phyloP scores from a whole-genome alignment of 257 asterid species.

The Solanum arcanum region DNA sequence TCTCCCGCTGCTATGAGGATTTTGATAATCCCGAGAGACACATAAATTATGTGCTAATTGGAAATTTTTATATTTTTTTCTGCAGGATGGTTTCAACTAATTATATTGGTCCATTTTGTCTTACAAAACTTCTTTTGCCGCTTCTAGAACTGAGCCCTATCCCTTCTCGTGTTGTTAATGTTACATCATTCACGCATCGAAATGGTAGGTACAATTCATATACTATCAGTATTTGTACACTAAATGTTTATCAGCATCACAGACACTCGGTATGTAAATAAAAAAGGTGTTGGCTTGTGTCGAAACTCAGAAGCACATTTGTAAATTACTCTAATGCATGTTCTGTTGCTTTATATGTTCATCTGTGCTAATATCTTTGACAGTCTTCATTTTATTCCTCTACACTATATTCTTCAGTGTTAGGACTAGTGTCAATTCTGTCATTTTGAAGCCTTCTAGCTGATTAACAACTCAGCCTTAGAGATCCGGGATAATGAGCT shows the following conservation, averaged over 20 bases:
- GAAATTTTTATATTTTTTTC: not conserved
- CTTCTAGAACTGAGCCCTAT: conserved; percentile 59
- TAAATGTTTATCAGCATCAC: not conserved
- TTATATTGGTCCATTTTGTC: conserved; percentile 77
- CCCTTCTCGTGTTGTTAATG: conserved; percentile 78
- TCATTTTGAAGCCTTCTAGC: not conserved
- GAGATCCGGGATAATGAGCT: not conserved
- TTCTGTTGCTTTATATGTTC: not conserved
- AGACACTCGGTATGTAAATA: not conserved
- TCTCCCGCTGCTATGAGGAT: not conserved
- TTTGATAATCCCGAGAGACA: not conserved
- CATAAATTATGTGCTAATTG: not conserved
- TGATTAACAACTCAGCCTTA: not conserved
- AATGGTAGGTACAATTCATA: conserved; percentile 36
- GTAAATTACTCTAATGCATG: not conserved
- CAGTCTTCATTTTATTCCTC: not conserved
- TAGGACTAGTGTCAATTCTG: not conserved
- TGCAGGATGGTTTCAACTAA: conserved; percentile 88
- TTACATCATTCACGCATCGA: conserved; percentile 87
- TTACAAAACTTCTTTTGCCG: conserved; percentile 63
- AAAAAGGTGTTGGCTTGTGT: not conserved
- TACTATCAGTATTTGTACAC: not conserved
- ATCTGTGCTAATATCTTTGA: not conserved
- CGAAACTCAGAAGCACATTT: not conserved
- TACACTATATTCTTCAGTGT: not conserved